Percentiles rank a stretch among this genome's conserved stretches.
Evolutionary conservation across 805 yeast genomes (phyloP).

Genomic region (Teunomyces stri): DNA sequence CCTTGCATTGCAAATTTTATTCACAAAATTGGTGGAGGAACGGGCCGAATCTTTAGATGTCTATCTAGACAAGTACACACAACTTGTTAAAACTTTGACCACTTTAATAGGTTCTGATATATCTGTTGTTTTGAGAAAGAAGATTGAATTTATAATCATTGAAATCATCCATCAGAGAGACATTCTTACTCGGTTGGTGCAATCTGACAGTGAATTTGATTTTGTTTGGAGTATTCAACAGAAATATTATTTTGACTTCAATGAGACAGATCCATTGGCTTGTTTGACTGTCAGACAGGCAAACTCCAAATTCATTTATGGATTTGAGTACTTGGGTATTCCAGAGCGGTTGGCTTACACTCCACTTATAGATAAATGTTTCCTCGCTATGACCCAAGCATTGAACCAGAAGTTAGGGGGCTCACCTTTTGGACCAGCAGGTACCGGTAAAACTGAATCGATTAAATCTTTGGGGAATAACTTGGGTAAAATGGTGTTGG

Average conservation of each 20-base stretch:
- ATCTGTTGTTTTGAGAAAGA: constrained; percentile 33
- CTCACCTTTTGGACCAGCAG: constrained; percentile 93
- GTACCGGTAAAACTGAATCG: constrained; percentile 94
- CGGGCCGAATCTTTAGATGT: constrained; percentile 1
- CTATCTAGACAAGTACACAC: constrained; percentile 4
- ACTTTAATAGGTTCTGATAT: constrained; percentile 18
- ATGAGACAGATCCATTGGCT: constrained; percentile 21
- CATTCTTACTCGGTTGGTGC: constrained; percentile 23
- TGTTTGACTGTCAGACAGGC: constrained; percentile 52
- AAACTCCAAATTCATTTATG: constrained; percentile 54
- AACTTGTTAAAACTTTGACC: constrained; percentile 28
- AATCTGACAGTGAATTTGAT: constrained; percentile 9
- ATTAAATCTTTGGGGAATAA: constrained; percentile 79
- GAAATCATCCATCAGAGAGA: constrained; percentile 64
- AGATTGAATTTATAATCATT: constrained; percentile 59
- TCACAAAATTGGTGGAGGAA: constrained; percentile 48
- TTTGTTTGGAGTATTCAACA: constrained; percentile 55
- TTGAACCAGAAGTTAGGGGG: constrained; percentile 77
- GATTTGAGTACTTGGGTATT: constrained; percentile 79
- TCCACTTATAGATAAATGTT: constrained; percentile 64
- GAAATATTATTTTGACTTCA: constrained; percentile 40
- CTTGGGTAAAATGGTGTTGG: constrained; percentile 77
- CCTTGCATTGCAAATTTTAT: constrained; percentile 54
- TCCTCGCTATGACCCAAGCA: constrained; percentile 70
- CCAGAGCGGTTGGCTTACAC: constrained; percentile 75